Evolutionary conservation across 352 stramenopile species (phyloP).

Genomic region (Globisporangium perplexum): DNA sequence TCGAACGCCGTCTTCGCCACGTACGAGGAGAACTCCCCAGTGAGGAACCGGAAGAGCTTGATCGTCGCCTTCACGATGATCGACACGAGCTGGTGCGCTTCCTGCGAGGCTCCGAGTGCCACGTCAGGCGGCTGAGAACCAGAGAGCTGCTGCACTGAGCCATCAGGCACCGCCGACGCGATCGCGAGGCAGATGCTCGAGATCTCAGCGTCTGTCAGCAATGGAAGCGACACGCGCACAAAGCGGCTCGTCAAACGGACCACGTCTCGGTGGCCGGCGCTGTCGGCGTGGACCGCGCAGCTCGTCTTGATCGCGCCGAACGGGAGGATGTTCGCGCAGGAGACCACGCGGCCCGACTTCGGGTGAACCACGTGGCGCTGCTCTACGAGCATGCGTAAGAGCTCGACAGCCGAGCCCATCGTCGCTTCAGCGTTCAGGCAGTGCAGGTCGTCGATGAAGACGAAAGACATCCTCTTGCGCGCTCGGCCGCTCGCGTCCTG

Average conservation of each 20-base stretch:
- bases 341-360: conserved; percentile 20
- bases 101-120: conserved; percentile 14
- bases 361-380: conserved; percentile 35
- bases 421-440: conserved; percentile 15
- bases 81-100: conserved; percentile 26
- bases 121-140: background rate
- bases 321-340: conserved; percentile 20
- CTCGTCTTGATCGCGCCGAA: conserved; percentile 23
- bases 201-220: conserved; percentile 37
- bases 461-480: conserved; percentile 9
- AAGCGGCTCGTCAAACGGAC: conserved; percentile 26
- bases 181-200: conserved; percentile 42
- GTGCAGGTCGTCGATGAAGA: conserved; percentile 69
- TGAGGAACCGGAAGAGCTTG: conserved; percentile 42
- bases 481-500: background rate
- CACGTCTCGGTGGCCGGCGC: conserved; percentile 9
- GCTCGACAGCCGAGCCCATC: conserved; percentile 34
- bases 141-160: background rate
- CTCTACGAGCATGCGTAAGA: conserved; percentile 43
- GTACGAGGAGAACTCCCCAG: conserved; percentile 7
- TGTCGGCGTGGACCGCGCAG: background rate
- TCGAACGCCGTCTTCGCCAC: conserved; percentile 16
- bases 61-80: conserved; percentile 52
- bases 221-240: conserved; percentile 24
- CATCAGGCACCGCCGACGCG: background rate